Conservation (phyloP, 1,139 yeast genomes). For the Sugiyamaella neomexicana region DNA sequence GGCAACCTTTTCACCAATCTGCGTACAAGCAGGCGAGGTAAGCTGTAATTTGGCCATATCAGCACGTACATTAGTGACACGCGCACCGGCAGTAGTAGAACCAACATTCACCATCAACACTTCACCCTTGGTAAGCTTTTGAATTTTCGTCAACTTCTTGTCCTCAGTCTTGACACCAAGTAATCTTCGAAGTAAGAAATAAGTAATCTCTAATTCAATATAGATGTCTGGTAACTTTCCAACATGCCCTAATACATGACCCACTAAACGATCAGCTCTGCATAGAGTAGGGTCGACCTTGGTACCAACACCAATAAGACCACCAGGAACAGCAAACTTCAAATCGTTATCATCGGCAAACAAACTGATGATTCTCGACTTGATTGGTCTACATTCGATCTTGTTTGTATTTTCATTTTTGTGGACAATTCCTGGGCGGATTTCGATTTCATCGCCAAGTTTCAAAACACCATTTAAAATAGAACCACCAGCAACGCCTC, state of each 20-base stretch:
- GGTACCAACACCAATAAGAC: constrained; percentile 99
- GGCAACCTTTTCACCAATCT: constrained; percentile 96
- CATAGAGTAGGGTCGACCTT: constrained; percentile 98
- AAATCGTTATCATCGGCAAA: constrained; percentile 98
- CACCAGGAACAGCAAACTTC: constrained; percentile 99
- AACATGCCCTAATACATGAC: constrained; percentile 98
- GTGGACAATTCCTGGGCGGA: constrained; percentile 97
- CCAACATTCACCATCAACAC: constrained; percentile 99
- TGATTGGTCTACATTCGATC: constrained; percentile 94
- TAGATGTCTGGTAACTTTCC: constrained; percentile 94
- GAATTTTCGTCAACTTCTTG: constrained; percentile 94
- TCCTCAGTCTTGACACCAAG: constrained; percentile 99
- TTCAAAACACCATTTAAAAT: constrained; percentile 95
- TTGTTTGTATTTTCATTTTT: constrained; percentile 80
- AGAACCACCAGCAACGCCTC: constrained; percentile 99
- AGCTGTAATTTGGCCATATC: constrained; percentile 98
- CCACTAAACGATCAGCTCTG: constrained; percentile 98
- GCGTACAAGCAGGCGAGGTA: constrained; percentile 98
- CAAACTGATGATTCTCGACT: constrained; percentile 87
- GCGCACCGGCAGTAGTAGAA: constrained; percentile 98
- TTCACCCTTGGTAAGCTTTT: constrained; percentile 91
- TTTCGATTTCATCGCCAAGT: constrained; percentile 97
- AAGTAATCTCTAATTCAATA: constrained; percentile 96
- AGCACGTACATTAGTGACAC: constrained; percentile 96
- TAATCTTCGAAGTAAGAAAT: constrained; percentile 92